Evolutionary conservation across 2,329 filamentous ascomycete genomes (phyloP).

Genomic region (Ceratocystis harringtonii): DNA sequence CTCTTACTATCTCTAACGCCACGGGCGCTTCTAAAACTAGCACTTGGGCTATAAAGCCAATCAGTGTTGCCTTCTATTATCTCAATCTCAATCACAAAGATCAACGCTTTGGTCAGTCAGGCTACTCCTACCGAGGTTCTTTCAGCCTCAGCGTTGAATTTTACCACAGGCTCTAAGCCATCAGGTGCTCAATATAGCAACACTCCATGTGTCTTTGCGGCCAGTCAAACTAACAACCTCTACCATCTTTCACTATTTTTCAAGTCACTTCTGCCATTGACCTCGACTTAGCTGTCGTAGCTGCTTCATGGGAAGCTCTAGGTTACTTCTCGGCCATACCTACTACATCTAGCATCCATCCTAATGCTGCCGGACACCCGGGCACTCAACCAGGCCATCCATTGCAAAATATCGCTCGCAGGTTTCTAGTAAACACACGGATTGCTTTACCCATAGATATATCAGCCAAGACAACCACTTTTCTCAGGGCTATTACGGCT

Average conservation of each 20-base stretch:
- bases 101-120: slow-evolving; percentile 22
- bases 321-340: neutral
- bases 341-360: too few relatives aligned
- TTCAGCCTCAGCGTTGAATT: slow-evolving; percentile 24
- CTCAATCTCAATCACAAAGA: neutral
- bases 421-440: neutral
- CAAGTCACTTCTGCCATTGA: slow-evolving; percentile 17
- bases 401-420: neutral
- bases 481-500: neutral
- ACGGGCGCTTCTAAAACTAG: neutral
- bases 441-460: too few relatives aligned
- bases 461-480: neutral
- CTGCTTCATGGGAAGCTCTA: neutral
- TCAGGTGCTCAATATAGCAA: neutral
- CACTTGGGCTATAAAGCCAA: neutral
- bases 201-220: neutral
- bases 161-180: neutral
- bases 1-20: neutral
- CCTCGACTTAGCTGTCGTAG: neutral
- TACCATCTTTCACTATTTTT: slow-evolving; percentile 23
- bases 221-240: slow-evolving; percentile 20
- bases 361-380: too few relatives aligned
- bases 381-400: neutral
- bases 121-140: slow-evolving; percentile 21
- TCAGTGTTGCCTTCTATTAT: neutral